A percentile compares a stretch with the other conserved stretches of the same genome.
These are phyloP conservation scores for Salicornia ramosissima DNA, from an alignment of 148 eudicot species.

Conservation along the genomic window DNA sequence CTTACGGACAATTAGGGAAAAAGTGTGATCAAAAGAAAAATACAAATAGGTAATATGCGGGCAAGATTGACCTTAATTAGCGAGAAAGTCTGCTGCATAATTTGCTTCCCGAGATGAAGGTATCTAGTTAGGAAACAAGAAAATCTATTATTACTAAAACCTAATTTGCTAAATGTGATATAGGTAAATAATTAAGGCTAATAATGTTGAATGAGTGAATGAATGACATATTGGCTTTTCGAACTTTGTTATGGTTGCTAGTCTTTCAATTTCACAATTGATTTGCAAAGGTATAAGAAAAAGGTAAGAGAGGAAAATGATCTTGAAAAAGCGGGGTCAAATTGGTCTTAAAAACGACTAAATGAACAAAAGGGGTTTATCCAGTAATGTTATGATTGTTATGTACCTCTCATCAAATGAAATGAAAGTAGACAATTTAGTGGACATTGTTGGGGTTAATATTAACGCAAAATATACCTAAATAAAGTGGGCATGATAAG, in stretches of 20 bases:
- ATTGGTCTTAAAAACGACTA: constrained; percentile 4
- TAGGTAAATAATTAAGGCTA: not conserved
- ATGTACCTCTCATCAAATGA: constrained; percentile 15
- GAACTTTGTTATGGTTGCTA: constrained; percentile 8
- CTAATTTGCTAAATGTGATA: no score
- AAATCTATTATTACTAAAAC: no score
- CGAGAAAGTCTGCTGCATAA: no score
- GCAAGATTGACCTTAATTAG: no score
- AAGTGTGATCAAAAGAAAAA: no score
- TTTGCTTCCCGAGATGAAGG: no score
- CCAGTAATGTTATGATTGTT: constrained; percentile 21
- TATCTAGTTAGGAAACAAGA: no score
- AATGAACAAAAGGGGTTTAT: not conserved
- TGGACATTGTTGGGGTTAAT: constrained; percentile 1
- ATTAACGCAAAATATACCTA: not conserved
- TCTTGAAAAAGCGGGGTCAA: not conserved
- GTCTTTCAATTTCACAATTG: not conserved
- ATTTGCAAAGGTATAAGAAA: not conserved
- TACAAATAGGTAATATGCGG: no score
- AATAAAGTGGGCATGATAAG: not conserved
- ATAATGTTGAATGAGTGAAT: not conserved
- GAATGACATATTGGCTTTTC: not conserved
- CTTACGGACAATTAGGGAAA: no score
- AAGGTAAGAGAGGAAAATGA: not conserved
- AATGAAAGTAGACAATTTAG: not conserved